A percentile compares a stretch with the other conserved stretches of the same genome.
Evolutionary conservation across 495 filamentous ascomycete genomes (phyloP).

Genomic region (Penicillium desertorum): DNA sequence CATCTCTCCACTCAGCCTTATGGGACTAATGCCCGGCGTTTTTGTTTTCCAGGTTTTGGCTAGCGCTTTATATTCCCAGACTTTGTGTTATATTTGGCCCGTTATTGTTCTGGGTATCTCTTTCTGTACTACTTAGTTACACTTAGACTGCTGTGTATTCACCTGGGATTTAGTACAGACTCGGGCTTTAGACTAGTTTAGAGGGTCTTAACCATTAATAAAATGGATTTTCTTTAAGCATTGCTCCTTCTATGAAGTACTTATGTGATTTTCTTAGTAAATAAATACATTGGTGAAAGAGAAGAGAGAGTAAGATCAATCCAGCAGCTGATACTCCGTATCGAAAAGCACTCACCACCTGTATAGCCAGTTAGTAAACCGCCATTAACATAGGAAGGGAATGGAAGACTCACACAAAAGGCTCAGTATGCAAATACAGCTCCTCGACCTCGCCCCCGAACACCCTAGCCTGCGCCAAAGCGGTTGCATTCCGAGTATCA

Average conservation of each 20-base stretch:
- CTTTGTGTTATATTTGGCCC: not conserved
- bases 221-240: not conserved
- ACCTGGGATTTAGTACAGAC: not conserved
- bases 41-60: not conserved
- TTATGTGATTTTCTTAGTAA: not conserved
- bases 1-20: conserved; percentile 10
- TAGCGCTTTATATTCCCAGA: not conserved
- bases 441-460: conserved; percentile 43
- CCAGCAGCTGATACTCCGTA: not conserved
- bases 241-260: not conserved
- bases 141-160: not conserved
- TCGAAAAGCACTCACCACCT: conserved; percentile 8
- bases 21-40: conserved; percentile 3
- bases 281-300: not conserved
- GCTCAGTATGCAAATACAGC: conserved; percentile 54
- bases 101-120: not conserved
- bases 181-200: conserved; percentile 3
- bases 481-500: conserved; percentile 50
- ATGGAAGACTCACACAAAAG: conserved; percentile 46
- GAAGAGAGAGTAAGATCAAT: not conserved
- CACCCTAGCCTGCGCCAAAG: conserved; percentile 42
- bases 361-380: conserved; percentile 1
- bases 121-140: conserved; percentile 2
- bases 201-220: conserved; percentile 3
- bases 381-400: not conserved